Base-by-base conservation (phyloP, 2,329 filamentous ascomycete genomes). In the Plenodomus tracheiphilus region DNA sequence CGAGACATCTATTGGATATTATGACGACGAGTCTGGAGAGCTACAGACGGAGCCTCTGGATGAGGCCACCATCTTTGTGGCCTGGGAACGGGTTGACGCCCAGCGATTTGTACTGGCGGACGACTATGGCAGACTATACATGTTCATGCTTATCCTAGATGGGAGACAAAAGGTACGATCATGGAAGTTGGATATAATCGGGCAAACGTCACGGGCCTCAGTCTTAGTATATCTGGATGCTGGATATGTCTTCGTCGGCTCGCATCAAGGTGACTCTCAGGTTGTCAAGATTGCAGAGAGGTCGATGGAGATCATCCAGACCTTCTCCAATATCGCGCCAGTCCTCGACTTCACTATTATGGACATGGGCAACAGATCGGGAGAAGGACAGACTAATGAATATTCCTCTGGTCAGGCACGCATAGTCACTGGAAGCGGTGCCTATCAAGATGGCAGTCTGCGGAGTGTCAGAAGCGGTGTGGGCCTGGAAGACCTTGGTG, bases 381-480 rank as follows among this genome's bases (percentile, higher is more conserved):
- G 87, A 18, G 88, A 94, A 55, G 84, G 81, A 8, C 86, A 90
- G 16, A 88, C 87, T 2, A 95, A 94, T 63, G 89, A 94, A 54
- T 99, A 96, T 65, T 96, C 92, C 0, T 96, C 93, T 0, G 94
- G 94, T 0, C 93, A 99, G 73, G 92, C 94, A 39, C 84, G 92
- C 34, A 89, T 99, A 52, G 91, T 99, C 10, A 92, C 93, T 2
- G 93, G 91, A 0, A 97, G 92, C 46, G 94, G 94, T 21, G 91
- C 89, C 0, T 94, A 90, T 67, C 86, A 89, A 56, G 91, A 96
- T 64, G 94, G 94, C 16, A 93, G 88, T 47, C 75, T 99, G 44
- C 81, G 94, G 51, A 96, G 91, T 66, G 90, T 99, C 18, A 83
- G 94, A 46, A 97, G 93, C 68, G 95, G 94, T 41, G 92, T 99